Percentiles rank a stretch among this genome's conserved stretches.
These are phyloP conservation scores for Stellera chamaejasme DNA, from an alignment of 345 rosid species.

Conservation along the genomic window DNA sequence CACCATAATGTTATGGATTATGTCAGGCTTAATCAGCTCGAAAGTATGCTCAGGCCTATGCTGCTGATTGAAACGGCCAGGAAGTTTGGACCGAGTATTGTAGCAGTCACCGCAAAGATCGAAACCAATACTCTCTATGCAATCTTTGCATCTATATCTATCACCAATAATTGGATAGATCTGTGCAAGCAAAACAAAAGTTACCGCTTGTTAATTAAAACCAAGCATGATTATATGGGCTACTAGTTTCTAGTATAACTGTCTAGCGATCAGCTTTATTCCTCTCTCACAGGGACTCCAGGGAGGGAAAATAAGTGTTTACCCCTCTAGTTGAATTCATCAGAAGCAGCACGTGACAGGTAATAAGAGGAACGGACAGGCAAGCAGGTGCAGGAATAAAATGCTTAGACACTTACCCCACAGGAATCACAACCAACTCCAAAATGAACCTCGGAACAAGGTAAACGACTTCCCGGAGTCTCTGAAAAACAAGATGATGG, in stretches of 20 bases:
- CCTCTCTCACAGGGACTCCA: no score
- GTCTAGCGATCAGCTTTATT: no score
- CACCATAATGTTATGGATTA: not conserved
- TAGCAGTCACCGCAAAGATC: slow-evolving; percentile 86
- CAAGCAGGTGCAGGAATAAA: not conserved
- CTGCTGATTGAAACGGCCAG: slow-evolving; percentile 88
- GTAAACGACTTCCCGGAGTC: slow-evolving; percentile 10
- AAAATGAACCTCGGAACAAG: slow-evolving; percentile 25
- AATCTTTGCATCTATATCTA: slow-evolving; percentile 61
- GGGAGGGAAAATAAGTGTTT: no score
- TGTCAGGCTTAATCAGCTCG: slow-evolving; percentile 6
- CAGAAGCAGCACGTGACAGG: no score
- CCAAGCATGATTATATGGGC: not conserved
- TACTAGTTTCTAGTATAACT: no score
- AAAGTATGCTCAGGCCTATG: slow-evolving; percentile 76
- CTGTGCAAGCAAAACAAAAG: slow-evolving; percentile 24
- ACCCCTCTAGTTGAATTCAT: no score
- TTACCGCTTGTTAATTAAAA: slow-evolving; percentile 2
- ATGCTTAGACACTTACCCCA: slow-evolving; percentile 34
- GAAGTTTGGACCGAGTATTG: slow-evolving; percentile 41
- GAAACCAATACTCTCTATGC: slow-evolving; percentile 56
- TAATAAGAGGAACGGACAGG: not conserved
- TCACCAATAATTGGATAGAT: slow-evolving; percentile 66
- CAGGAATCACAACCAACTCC: slow-evolving; percentile 71
- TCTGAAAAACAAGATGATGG: not conserved